Evolutionary conservation across 2,329 filamentous ascomycete species (phyloP).

Genomic region (Neobulgaria alba): DNA sequence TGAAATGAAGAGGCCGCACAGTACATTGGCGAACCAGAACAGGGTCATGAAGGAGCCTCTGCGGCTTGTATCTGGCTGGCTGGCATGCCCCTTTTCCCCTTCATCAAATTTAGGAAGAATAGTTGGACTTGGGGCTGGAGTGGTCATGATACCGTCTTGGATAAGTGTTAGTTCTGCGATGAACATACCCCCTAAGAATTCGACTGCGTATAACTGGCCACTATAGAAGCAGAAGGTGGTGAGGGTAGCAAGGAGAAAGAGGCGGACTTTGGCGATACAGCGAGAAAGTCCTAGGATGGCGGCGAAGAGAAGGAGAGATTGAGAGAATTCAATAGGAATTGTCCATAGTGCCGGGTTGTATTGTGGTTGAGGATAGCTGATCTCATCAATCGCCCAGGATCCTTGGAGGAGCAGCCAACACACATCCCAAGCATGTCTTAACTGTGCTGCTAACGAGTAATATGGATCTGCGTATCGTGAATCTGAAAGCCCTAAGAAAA

Average conservation of each 20-base stretch:
- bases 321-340: conserved; percentile 26
- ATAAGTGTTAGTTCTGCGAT: conserved; percentile 37
- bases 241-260: conserved; percentile 18
- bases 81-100: conserved; percentile 3
- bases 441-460: conserved; percentile 31
- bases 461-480: conserved; percentile 34
- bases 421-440: conserved; percentile 33
- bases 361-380: conserved; percentile 10
- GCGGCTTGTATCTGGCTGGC: background rate
- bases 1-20: conserved; percentile 23
- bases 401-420: conserved; percentile 30
- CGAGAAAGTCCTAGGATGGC: conserved; percentile 22
- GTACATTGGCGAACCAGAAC: conserved; percentile 23
- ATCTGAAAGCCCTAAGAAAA: conserved; percentile 38
- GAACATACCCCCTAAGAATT: conserved; percentile 39
- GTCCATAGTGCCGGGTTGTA: conserved; percentile 28
- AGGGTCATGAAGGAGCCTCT: conserved; percentile 6
- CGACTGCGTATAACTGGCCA: conserved; percentile 26
- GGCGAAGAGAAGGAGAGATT: conserved; percentile 26
- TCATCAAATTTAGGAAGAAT: conserved; percentile 15
- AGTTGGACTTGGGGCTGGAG: conserved; percentile 15
- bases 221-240: conserved; percentile 22
- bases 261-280: conserved; percentile 18
- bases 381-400: conserved; percentile 18
- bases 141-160: conserved; percentile 19